phyloP scores from a whole-genome alignment of 2,329 filamentous ascomycete species.

The Penicillium sp. region DNA sequence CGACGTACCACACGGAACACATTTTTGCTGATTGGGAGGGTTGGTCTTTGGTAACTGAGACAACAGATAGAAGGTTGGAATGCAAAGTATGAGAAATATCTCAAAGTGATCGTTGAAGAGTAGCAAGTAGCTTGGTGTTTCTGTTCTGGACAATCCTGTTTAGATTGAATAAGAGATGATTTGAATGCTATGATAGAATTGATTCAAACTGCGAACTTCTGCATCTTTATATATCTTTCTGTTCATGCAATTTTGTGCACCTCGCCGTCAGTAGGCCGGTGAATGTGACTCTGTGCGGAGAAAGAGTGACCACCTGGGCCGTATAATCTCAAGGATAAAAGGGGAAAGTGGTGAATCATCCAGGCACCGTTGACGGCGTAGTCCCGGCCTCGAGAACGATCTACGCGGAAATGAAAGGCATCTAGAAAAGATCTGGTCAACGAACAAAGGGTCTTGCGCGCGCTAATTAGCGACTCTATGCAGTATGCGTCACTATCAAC shows the following conservation, averaged over 20 bases:
- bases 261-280: background rate
- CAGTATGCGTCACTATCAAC: slow-evolving; percentile 10
- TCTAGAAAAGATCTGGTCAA: slow-evolving; percentile 11
- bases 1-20: slow-evolving; percentile 35
- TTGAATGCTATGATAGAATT: slow-evolving; percentile 9
- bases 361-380: slow-evolving; percentile 10
- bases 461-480: slow-evolving; percentile 15
- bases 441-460: slow-evolving; percentile 11
- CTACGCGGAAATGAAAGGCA: slow-evolving; percentile 15
- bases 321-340: background rate
- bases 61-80: slow-evolving; percentile 1
- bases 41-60: background rate
- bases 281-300: slow-evolving; percentile 10
- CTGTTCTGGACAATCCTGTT: background rate
- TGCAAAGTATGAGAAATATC: background rate
- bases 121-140: background rate
- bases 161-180: slow-evolving; percentile 1
- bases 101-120: background rate
- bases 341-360: slow-evolving; percentile 2
- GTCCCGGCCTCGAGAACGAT: slow-evolving; percentile 10
- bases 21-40: slow-evolving; percentile 18
- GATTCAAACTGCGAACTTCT: slow-evolving; percentile 3
- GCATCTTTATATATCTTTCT: slow-evolving; percentile 13
- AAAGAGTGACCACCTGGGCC: slow-evolving; percentile 9
- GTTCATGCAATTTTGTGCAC: background rate